Evolutionary conservation across 2,329 filamentous ascomycete species (phyloP), one percentile per base, ranked within the genome.

Genomic region (Exophiala mesophila): DNA sequence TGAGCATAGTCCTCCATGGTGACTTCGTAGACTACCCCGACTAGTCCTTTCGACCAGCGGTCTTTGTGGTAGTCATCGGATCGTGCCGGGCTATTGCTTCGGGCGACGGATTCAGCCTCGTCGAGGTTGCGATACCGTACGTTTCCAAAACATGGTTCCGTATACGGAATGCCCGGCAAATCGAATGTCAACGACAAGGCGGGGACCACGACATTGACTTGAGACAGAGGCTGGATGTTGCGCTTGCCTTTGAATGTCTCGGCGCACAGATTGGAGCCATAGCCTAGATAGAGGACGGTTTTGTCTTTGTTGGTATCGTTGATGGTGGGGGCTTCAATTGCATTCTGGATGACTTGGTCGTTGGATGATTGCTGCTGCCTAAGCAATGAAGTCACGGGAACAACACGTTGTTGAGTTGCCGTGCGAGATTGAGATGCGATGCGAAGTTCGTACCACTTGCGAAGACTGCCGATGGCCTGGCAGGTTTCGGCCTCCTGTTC

Each of bases 21-120:
- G 20, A 97, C 87, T 67, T 97, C 89, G 68, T 98, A 98, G 3
- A 97, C 92, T 12, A 95, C 88, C 17, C 92, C 92, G 29, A 96
- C 78, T 2, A 98, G 74, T 3, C 87, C 86, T 57, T 88, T 89
- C 50, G 80, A 70, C 88, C 88, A 94, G 40, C 67, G 68, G 39
- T 76, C 69, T 56, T 78, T 76, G 55, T 75, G 68, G 52, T 75
- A 74, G 36, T 44, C 49, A 68, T 67, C 49, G 70, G 66, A 15
- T 21, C 23, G 30, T 12, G 38, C 31, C 19, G 28, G 5, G 50
- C 38, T 26, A 33, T 39, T 17, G 51, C 41, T 3, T 29, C 41
- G 12, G 39, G 35, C 19, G 36, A 19, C n/a, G 42, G 47, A 24
- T 24, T 61, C 48, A n/a, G n/a, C n/a, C n/a, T n/a, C n/a, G n/a